Evolutionary conservation across 2,329 filamentous ascomycete species (phyloP).

Genomic region (Ceratocystis alfenasii): DNA sequence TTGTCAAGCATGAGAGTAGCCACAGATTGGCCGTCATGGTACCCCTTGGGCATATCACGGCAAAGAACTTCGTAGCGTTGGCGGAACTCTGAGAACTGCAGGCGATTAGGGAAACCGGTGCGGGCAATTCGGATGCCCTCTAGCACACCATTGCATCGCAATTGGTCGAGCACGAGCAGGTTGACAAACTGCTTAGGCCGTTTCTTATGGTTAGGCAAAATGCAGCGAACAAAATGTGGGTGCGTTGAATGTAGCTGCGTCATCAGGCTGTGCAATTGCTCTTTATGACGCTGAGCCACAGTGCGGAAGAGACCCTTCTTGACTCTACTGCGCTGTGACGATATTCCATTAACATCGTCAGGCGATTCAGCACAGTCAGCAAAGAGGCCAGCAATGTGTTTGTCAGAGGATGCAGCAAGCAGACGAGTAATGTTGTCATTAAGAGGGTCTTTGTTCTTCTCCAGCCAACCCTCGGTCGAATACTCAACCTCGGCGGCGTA

Average conservation of each 20-base stretch:
- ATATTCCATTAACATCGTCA: constrained; percentile 54
- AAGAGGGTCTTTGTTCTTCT: constrained; percentile 97
- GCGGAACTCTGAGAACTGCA: constrained; percentile 86
- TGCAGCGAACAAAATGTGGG: constrained; percentile 95
- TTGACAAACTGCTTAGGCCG: constrained; percentile 84
- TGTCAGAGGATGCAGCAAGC: constrained; percentile 68
- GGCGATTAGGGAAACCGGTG: constrained; percentile 88
- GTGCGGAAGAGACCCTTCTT: constrained; percentile 97
- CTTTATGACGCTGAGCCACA: constrained; percentile 92
- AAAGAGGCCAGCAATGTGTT: constrained; percentile 75
- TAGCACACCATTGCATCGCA: constrained; percentile 98
- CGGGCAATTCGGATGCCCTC: constrained; percentile 95
- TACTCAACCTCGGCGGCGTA: constrained; percentile 98
- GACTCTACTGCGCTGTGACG: constrained; percentile 56
- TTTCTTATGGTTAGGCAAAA: constrained; percentile 97
- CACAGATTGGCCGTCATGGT: constrained; percentile 78
- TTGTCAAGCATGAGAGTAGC: constrained; percentile 81
- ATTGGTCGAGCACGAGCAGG: constrained; percentile 84
- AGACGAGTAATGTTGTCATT: constrained; percentile 94
- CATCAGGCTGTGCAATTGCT: constrained; percentile 96
- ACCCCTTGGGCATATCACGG: constrained; percentile 73
- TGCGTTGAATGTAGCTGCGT: constrained; percentile 86
- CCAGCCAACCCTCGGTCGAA: constrained; percentile 84
- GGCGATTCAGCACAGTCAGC: constrained; percentile 74
- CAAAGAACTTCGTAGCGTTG: constrained; percentile 94